Conservation (phyloP, 305 asterid genomes). For the Fraxinus velutina region DNA sequence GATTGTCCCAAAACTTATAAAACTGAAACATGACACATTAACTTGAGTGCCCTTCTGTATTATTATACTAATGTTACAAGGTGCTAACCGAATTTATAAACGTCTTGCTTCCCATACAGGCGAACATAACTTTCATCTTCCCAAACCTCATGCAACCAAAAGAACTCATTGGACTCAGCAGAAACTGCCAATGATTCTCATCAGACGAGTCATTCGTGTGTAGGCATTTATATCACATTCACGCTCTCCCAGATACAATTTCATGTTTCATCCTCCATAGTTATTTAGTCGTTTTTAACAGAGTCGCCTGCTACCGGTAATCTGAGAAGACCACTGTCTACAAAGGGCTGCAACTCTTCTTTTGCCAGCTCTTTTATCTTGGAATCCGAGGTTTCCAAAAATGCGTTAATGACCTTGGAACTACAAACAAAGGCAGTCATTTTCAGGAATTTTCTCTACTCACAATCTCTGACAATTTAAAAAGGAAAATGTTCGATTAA, state of each 20-base stretch:
- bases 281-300: conserved; percentile 20
- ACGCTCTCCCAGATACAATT: neutral
- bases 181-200: neutral
- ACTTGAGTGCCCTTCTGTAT: neutral
- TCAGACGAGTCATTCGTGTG: neutral
- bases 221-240: neutral
- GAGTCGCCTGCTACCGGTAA: conserved; percentile 33
- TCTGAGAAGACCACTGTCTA: conserved; percentile 53
- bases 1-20: neutral
- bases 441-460: neutral
- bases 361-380: conserved; percentile 46
- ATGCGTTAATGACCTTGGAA: conserved; percentile 60
- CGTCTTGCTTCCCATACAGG: neutral
- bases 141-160: neutral
- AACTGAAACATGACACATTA: neutral
- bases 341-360: conserved; percentile 66
- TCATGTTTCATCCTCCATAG: neutral
- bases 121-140: conserved; percentile 27
- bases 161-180: neutral
- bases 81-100: neutral
- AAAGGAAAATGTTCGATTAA: neutral
- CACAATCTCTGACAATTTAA: neutral
- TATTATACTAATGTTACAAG: neutral
- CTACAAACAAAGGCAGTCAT: conserved; percentile 33
- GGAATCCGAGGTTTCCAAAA: conserved; percentile 57